These are phyloP conservation scores for Exophiala spinifera DNA, from an alignment of 2,329 filamentous ascomycete genomes.

Conservation along the genomic window DNA sequence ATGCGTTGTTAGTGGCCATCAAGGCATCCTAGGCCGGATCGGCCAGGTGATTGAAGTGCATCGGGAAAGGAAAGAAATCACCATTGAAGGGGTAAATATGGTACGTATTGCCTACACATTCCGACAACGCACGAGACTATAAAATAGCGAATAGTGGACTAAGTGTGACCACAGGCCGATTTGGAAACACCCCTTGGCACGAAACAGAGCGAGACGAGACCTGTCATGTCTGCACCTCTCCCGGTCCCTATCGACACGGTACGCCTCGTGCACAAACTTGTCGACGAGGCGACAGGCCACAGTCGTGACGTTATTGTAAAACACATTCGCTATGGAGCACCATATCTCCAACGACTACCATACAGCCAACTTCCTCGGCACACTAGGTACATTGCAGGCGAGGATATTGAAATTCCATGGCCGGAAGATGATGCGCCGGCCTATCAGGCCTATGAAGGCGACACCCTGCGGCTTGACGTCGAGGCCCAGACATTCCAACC, in stretches of 20 bases:
- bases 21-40: slow-evolving; percentile 72
- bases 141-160: background rate
- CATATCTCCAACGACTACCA: slow-evolving; percentile 51
- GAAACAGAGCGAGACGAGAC: slow-evolving; percentile 32
- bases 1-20: slow-evolving; percentile 71
- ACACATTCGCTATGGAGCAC: slow-evolving; percentile 57
- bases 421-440: slow-evolving; percentile 55
- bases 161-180: slow-evolving; percentile 37
- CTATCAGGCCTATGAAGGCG: slow-evolving; percentile 55
- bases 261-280: slow-evolving; percentile 75
- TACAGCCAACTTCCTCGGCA: slow-evolving; percentile 42
- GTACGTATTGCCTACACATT: slow-evolving; percentile 46
- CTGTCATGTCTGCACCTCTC: slow-evolving; percentile 50
- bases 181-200: slow-evolving; percentile 40
- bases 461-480: slow-evolving; percentile 74
- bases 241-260: slow-evolving; percentile 68
- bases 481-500: slow-evolving; percentile 49
- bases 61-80: slow-evolving; percentile 54
- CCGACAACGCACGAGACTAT: background rate
- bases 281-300: slow-evolving; percentile 49
- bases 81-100: slow-evolving; percentile 61
- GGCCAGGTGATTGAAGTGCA: slow-evolving; percentile 63
- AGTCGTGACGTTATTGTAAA: slow-evolving; percentile 75
- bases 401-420: slow-evolving; percentile 68
- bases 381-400: slow-evolving; percentile 61